Evolutionary conservation across 2,329 filamentous ascomycete genomes (phyloP).

Genomic region (Monilinia fructicola): DNA sequence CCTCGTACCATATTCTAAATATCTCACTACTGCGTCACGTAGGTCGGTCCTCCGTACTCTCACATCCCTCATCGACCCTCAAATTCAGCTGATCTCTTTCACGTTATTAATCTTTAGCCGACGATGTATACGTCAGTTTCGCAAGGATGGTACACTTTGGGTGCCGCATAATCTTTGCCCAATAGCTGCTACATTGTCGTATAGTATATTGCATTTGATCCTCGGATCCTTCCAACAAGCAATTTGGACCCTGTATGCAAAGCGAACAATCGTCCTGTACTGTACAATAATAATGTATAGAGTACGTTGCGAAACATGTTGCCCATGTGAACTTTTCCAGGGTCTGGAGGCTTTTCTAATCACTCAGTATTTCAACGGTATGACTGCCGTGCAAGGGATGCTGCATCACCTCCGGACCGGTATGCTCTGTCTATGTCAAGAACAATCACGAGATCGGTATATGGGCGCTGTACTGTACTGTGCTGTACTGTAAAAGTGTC

Average conservation of each 20-base stretch:
- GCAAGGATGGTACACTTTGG: neutral
- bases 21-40: neutral
- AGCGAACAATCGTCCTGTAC: neutral
- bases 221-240: neutral
- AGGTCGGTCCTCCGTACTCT: neutral
- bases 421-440: neutral
- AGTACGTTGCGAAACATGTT: neutral
- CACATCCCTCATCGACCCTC: neutral
- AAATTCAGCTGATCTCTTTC: neutral
- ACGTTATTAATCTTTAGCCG: neutral
- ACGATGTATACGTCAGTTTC: slow-evolving; percentile 2
- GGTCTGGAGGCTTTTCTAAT: neutral
- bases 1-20: neutral
- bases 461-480: neutral
- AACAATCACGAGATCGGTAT: slow-evolving; percentile 14
- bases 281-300: too few relatives aligned
- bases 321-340: neutral
- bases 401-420: neutral
- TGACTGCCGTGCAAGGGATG: slow-evolving; percentile 18
- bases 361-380: slow-evolving; percentile 2
- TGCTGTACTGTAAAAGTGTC: neutral
- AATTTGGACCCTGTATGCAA: neutral
- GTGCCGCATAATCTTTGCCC: neutral
- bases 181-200: neutral
- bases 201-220: neutral